Conservation (phyloP, 2,329 filamentous ascomycete species). For the Periconia macrospinosa region DNA sequence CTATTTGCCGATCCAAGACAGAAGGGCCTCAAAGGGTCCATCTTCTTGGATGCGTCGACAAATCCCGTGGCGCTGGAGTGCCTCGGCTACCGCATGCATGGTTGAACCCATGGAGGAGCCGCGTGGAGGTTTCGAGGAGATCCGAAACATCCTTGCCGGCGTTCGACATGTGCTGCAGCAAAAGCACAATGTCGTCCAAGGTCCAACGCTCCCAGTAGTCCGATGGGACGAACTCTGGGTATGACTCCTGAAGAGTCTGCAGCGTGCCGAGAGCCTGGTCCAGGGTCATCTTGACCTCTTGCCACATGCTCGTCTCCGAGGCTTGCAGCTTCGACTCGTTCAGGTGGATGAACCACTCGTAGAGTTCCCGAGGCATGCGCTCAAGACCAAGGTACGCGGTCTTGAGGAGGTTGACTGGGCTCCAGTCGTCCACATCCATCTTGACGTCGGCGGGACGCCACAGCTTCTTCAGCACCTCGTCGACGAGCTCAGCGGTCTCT, state of each 20-base stretch:
- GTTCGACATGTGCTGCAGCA: background rate
- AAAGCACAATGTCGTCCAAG: background rate
- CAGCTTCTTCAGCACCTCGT: background rate
- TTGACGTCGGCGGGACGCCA: background rate
- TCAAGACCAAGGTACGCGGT: background rate
- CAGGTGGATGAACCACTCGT: background rate
- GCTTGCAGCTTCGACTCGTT: background rate
- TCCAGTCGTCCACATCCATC: background rate
- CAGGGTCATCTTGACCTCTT: background rate
- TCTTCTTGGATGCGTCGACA: too few relatives aligned
- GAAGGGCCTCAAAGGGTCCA: too few relatives aligned
- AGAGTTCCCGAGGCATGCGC: background rate
- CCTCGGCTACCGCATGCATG: background rate
- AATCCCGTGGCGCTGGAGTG: too few relatives aligned
- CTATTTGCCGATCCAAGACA: too few relatives aligned
- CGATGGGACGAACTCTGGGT: background rate
- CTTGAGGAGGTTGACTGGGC: background rate
- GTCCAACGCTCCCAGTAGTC: background rate
- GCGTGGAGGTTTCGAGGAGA: background rate
- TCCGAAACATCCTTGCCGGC: background rate
- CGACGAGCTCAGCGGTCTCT: background rate
- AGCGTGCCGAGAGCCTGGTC: background rate
- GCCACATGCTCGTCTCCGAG: background rate
- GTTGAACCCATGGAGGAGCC: background rate
- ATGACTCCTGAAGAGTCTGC: background rate